Evolutionary conservation across 2,329 filamentous ascomycete genomes (phyloP).

Genomic region (Fusarium cyanostomum): DNA sequence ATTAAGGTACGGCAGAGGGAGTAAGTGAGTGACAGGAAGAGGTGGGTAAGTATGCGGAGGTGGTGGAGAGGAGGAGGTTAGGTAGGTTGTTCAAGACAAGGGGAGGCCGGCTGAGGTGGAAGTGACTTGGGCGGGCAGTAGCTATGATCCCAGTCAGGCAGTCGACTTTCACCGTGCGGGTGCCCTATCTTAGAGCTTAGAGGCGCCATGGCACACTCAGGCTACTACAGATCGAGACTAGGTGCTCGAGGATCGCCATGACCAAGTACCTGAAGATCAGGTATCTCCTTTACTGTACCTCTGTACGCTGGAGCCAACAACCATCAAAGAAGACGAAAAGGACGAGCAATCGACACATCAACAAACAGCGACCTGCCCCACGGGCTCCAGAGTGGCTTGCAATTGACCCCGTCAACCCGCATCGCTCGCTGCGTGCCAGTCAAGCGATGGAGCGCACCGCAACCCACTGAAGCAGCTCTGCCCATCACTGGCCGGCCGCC

Average conservation of each 20-base stretch:
- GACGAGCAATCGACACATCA: not conserved
- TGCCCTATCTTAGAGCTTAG: constrained; percentile 8
- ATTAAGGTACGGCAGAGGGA: constrained; percentile 22
- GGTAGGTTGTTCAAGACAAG: constrained; percentile 26
- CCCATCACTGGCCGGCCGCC: constrained; percentile 20
- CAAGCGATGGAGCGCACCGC: not conserved
- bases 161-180: constrained; percentile 14
- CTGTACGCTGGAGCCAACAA: not conserved
- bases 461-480: constrained; percentile 21
- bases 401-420: constrained; percentile 1
- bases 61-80: constrained; percentile 24
- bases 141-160: constrained; percentile 21
- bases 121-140: constrained; percentile 20
- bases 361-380: not conserved
- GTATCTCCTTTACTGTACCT: constrained; percentile 8
- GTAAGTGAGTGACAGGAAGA: constrained; percentile 24
- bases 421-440: constrained; percentile 18
- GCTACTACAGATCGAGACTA: constrained; percentile 8
- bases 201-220: not conserved
- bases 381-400: constrained; percentile 19
- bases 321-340: not conserved
- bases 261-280: constrained; percentile 30
- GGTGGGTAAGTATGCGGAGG: constrained; percentile 24
- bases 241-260: constrained; percentile 15
- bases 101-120: constrained; percentile 6